Base-by-base conservation (phyloP, 1,284 basidiomycete genomes). In the Fomitiporia mediterranea region DNA sequence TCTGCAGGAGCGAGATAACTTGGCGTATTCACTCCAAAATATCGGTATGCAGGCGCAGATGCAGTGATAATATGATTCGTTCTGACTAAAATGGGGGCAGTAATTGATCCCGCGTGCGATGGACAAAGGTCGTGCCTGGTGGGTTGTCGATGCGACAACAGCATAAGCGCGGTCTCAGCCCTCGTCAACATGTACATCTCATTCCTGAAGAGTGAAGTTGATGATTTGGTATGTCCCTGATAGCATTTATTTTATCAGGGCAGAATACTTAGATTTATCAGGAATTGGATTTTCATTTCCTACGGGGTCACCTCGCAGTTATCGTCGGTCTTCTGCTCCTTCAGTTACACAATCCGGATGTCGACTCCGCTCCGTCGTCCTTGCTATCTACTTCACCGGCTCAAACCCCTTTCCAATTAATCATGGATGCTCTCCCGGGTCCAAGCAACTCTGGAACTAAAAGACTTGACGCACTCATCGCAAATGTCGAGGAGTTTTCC, bases 251-350 rank as follows among this genome's bases (percentile, higher is more conserved):
- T n/a, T 21, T 50, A 30, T 1, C 21, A 17, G 19, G 39, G 25
- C 44, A 23, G 37, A 39, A 7, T 9, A 21, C 17, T 56, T n/a
- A 27, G 19, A 17, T 23, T 4, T 40, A 34, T 6, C 7, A 56
- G 55, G 27, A 2, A n/a, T 30, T 73, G 0, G 71, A 70, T 39
- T 61, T 64, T 19, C 61, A 64, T 54, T 84, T 85, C 63, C 73
- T 86, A 17, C 78, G 78, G 19, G 84, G 84, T 0, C 87, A 89
- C 64, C 77, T 87, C 13, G 80, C 87, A 0, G 78, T 90, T 3
- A 74, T 90, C 4, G 76, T 90, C 49, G 87, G 86, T 2, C 69
- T 90, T n/a, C 74, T 89, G 48, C 81, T 86, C 69, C 74, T 54
- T 5, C 56, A 58, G 44, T 15, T 51, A 11, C 35, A 56, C 17